Conservation (phyloP, 371 early-diverging fungal genomes). For the Zopfochytrium polystomum region DNA sequence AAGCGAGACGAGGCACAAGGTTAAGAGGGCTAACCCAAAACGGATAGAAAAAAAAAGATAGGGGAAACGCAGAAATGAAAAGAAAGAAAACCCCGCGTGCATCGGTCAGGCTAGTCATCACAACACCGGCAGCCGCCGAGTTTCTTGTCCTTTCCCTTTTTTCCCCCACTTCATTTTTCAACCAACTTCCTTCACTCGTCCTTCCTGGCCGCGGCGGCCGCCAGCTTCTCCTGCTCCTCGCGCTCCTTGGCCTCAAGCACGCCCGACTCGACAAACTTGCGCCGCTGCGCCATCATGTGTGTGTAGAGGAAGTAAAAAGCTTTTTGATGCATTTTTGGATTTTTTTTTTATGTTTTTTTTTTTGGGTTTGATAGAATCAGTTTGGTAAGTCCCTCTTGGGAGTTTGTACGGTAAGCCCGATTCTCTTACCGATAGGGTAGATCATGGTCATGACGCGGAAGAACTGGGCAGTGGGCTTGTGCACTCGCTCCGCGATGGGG, state of each 20-base stretch:
- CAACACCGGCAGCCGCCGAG: constrained; percentile 2
- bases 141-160: too few relatives aligned
- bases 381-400: neutral
- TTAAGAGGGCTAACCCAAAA: too few relatives aligned
- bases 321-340: constrained; percentile 9
- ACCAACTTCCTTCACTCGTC: too few relatives aligned
- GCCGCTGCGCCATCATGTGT: constrained; percentile 87
- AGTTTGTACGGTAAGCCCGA: neutral
- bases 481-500: constrained; percentile 56
- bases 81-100: too few relatives aligned
- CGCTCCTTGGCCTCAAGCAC: constrained; percentile 25
- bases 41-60: too few relatives aligned
- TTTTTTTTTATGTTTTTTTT: too few relatives aligned
- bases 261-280: constrained; percentile 56
- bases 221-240: neutral
- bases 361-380: too few relatives aligned
- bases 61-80: too few relatives aligned
- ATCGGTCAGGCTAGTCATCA: too few relatives aligned
- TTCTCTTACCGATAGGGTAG: constrained; percentile 70
- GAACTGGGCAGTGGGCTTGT: constrained; percentile 51
- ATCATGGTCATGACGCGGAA: constrained; percentile 54
- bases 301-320: constrained; percentile 83
- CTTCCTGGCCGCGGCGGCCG: constrained; percentile 7
- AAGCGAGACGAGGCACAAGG: too few relatives aligned
- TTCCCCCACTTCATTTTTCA: too few relatives aligned